A percentile compares a stretch with the other conserved stretches of the same genome.
These are phyloP conservation scores for Oenanthe sinensis DNA, from an alignment of 129 eudicot genomes.

Conservation along the genomic window DNA sequence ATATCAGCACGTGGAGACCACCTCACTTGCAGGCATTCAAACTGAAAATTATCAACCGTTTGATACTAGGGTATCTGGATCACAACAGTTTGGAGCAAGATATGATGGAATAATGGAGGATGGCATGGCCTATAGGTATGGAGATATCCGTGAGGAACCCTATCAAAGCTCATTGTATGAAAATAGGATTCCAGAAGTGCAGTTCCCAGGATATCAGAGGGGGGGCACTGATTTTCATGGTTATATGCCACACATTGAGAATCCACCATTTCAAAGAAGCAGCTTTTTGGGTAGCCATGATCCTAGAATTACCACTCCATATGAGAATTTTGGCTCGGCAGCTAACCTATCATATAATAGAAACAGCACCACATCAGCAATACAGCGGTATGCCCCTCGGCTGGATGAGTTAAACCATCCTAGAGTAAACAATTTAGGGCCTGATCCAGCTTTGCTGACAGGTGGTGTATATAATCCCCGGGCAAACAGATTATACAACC, in stretches of 20 bases:
- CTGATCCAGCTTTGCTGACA: constrained; percentile 7
- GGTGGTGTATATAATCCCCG: constrained; percentile 24
- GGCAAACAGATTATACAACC: constrained; percentile 20
- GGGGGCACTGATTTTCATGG: neutral
- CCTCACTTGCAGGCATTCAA: constrained; percentile 2
- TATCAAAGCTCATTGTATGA: neutral
- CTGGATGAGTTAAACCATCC: constrained; percentile 49
- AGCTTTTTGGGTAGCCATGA: constrained; percentile 19
- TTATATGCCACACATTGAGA: constrained; percentile 1
- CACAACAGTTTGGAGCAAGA: constrained; percentile 2
- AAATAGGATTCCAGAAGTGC: neutral
- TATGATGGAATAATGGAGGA: constrained; percentile 14
- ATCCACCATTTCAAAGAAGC: constrained; percentile 19
- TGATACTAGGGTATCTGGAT: constrained; percentile 1
- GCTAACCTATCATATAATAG: constrained; percentile 22
- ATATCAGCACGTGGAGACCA: neutral
- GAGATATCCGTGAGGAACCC: neutral
- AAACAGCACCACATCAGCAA: constrained; percentile 17
- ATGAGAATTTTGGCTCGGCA: constrained; percentile 17
- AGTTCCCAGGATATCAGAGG: constrained; percentile 6
- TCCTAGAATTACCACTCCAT: constrained; percentile 17
- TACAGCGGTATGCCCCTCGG: constrained; percentile 55
- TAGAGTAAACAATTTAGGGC: constrained; percentile 20
- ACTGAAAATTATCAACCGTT: constrained; percentile 9
- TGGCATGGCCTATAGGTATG: constrained; percentile 2